Evolutionary conservation across 441 rosid genomes (phyloP), one percentile per base, ranked within the genome.

Genomic region (Arabidopsis lyrata): DNA sequence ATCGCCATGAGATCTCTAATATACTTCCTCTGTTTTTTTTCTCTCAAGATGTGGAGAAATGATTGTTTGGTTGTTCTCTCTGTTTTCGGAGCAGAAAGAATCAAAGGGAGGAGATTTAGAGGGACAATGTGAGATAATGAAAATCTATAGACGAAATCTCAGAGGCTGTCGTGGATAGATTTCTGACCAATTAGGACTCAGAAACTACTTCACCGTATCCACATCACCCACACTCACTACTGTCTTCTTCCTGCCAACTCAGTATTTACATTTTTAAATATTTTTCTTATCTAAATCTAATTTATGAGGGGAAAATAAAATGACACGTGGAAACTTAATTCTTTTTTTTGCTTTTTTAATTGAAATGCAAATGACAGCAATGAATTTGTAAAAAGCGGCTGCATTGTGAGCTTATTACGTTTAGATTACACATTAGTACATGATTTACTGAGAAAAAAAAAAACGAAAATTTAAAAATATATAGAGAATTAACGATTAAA

Each of bases 101-200:
- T 66, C 77, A 53, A 64, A 75, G 79, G 27, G 77, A 7, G 66
- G 81, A 44, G 78, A n/a, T 62, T 48, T 52, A 59, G 56, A 78
- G 66, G 63, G 80, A 79, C 63, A 86, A 65, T 2, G 81, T 77
- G 32, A 81, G 91, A 87, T 82, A 76, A 81, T 72, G 85, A 87
- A 65, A 87, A 86, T 86, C 91, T 66, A 42, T 85, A 45, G 71
- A 66, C 49, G 78, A 74, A 36, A 81, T 83, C 81, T 52, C 11
- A 36, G 76, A 11, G 57, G 63, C 73, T 35, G 72, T 38, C 59
- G 63, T 73, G 90, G 94, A 89, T 87, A 89, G 97, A 89, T 89
- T 85, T 75, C 88, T 67, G 76, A 79, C 98, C 97, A 94, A 94
- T 73, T 70, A 68, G 77, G 82, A 84, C 65, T 60, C 78, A 70